Conservation (phyloP, 805 yeast genomes). For the Pichia exigua region DNA sequence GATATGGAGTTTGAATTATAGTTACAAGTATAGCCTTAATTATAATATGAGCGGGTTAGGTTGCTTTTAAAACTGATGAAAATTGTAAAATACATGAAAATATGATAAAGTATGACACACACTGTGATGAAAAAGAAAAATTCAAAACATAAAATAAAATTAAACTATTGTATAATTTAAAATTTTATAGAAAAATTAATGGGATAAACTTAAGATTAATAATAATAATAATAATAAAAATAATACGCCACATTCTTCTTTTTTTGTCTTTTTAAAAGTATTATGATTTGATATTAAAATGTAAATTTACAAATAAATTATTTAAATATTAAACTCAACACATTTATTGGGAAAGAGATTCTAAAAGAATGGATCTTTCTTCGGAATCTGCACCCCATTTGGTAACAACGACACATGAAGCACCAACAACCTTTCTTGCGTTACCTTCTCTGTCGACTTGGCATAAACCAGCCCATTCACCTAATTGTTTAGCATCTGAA, state of each 20-base stretch:
- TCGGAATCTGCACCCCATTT: conserved; percentile 99
- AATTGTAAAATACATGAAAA: no score
- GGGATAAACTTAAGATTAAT: no score
- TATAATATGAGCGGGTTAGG: conserved; percentile 14
- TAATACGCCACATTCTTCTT: no score
- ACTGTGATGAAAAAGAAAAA: neutral
- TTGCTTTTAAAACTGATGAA: neutral
- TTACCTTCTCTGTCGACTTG: conserved; percentile 99
- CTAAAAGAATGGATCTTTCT: conserved; percentile 93
- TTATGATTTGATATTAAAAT: no score
- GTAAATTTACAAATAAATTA: neutral
- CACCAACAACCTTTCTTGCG: conserved; percentile 99
- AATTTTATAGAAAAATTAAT: no score
- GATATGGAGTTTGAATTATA: conserved; percentile 33
- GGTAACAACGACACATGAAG: conserved; percentile 98
- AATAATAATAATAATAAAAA: no score
- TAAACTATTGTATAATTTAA: neutral
- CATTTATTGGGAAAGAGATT: conserved; percentile 89
- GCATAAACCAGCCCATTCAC: conserved; percentile 99
- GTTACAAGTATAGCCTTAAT: conserved; percentile 5
- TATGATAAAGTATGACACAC: no score
- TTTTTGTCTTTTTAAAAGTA: neutral
- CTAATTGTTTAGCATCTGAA: conserved; percentile 98
- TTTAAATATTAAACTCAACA: conserved; percentile 14
- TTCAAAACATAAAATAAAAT: neutral